Evolutionary conservation across 306 rosid species (phyloP).

Genomic region (Acacia crassicarpa): DNA sequence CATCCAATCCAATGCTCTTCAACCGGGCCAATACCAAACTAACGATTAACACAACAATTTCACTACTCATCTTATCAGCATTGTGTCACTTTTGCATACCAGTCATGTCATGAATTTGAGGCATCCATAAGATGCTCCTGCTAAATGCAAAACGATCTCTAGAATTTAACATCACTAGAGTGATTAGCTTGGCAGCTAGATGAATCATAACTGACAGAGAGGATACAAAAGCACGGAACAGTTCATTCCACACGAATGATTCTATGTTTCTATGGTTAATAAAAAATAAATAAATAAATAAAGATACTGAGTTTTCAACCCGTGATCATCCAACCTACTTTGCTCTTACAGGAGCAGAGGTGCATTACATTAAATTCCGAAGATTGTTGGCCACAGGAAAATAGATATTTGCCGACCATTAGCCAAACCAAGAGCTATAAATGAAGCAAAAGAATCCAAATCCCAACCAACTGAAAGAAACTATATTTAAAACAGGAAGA

Average conservation of each 20-base stretch:
- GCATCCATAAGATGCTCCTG: background rate
- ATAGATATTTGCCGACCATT: constrained; percentile 11
- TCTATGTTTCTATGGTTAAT: background rate
- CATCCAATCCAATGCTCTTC: background rate
- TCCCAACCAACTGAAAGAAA: background rate
- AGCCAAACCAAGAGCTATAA: constrained; percentile 5
- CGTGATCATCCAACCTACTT: constrained; percentile 26
- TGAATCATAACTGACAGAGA: constrained; percentile 16
- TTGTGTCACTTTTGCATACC: background rate
- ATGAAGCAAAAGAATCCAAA: constrained; percentile 16
- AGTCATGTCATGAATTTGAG: constrained; percentile 13
- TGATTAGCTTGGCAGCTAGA: constrained; percentile 7
- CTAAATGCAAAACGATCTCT: background rate
- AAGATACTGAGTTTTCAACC: constrained; percentile 28
- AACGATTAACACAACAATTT: background rate
- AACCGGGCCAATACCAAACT: background rate
- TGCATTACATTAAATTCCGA: constrained; percentile 27
- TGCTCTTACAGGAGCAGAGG: background rate
- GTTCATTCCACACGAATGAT: constrained; percentile 7
- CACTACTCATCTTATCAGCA: constrained; percentile 8
- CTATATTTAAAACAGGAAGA: background rate
- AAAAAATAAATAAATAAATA: background rate
- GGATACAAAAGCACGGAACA: background rate
- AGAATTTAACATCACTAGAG: background rate
- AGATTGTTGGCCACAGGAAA: constrained; percentile 29